Conservation (phyloP, 1,284 basidiomycete genomes). For the Grifola frondosa region DNA sequence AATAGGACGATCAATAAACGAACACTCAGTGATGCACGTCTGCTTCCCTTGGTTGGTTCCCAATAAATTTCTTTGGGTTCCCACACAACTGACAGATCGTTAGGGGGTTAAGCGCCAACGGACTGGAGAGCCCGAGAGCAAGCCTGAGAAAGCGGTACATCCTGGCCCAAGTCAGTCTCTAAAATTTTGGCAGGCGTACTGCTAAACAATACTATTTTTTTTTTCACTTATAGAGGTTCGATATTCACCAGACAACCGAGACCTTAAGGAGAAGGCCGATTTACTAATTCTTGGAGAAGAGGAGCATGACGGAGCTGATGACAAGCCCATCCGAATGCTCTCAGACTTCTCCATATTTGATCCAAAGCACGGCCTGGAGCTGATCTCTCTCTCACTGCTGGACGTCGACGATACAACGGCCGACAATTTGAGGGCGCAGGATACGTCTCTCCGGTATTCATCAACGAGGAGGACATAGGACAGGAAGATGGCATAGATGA, state of each 20-base stretch:
- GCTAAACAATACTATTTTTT: background rate
- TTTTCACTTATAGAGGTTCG: constrained; percentile 12
- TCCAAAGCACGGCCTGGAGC: constrained; percentile 19
- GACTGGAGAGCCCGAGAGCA: background rate
- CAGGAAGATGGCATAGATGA: constrained; percentile 40
- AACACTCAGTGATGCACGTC: background rate
- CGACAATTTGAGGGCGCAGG: constrained; percentile 38
- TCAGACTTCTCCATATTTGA: constrained; percentile 44
- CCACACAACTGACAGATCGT: background rate
- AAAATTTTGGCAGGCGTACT: background rate
- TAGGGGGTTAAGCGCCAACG: too few relatives aligned
- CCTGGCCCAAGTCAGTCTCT: constrained; percentile 1
- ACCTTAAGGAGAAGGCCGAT: constrained; percentile 28
- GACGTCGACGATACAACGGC: constrained; percentile 10
- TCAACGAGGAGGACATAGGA: constrained; percentile 43
- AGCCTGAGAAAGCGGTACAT: background rate
- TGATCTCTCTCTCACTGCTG: constrained; percentile 35
- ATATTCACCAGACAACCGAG: constrained; percentile 27
- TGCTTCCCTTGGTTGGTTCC: background rate
- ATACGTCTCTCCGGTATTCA: constrained; percentile 31
- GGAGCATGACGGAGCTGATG: constrained; percentile 16
- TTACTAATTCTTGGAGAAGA: constrained; percentile 37
- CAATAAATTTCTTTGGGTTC: background rate
- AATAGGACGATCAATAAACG: too few relatives aligned
- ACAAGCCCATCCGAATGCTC: constrained; percentile 38